These are phyloP conservation scores for Penicillium sp. DNA, from an alignment of 2,329 filamentous ascomycete genomes.

Conservation along the genomic window DNA sequence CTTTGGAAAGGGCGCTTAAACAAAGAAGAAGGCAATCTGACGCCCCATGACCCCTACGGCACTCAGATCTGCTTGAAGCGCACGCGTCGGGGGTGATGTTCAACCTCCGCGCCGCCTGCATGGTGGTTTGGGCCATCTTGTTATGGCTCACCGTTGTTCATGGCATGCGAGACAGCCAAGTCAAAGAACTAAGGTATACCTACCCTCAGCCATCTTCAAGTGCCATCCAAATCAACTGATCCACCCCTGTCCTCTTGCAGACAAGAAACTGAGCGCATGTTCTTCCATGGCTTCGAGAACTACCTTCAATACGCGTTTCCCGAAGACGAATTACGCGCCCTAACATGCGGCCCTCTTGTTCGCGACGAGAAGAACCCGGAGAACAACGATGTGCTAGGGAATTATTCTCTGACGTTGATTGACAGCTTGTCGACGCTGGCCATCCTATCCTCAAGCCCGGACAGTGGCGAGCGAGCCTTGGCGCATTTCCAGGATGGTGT, in stretches of 20 bases:
- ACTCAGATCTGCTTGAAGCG: constrained; percentile 32
- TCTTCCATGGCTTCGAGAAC: constrained; percentile 94
- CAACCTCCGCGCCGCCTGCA: constrained; percentile 31
- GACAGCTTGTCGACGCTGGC: constrained; percentile 93
- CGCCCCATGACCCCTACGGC: constrained; percentile 21
- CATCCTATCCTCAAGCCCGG: constrained; percentile 70
- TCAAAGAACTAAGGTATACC: constrained; percentile 35
- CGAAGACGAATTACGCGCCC: constrained; percentile 87
- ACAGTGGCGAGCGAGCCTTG: constrained; percentile 60
- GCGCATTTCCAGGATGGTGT: constrained; percentile 78
- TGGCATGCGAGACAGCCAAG: constrained; percentile 35
- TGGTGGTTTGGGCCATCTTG: constrained; percentile 32
- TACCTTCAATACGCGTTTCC: constrained; percentile 94
- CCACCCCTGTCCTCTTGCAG: constrained; percentile 18
- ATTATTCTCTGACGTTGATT: constrained; percentile 93
- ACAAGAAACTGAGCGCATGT: constrained; percentile 64
- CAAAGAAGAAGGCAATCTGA: constrained; percentile 2
- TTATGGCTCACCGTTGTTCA: constrained; percentile 34
- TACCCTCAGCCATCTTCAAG: background rate
- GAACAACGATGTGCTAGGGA: constrained; percentile 91
- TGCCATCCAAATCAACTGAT: background rate
- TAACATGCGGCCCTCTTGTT: constrained; percentile 79
- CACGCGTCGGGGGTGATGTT: constrained; percentile 40
- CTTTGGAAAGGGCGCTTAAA: background rate
- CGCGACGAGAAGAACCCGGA: constrained; percentile 80